Evolutionary conservation across 2,329 filamentous ascomycete genomes (phyloP).

Genomic region (Sporothrix euskadiensis): DNA sequence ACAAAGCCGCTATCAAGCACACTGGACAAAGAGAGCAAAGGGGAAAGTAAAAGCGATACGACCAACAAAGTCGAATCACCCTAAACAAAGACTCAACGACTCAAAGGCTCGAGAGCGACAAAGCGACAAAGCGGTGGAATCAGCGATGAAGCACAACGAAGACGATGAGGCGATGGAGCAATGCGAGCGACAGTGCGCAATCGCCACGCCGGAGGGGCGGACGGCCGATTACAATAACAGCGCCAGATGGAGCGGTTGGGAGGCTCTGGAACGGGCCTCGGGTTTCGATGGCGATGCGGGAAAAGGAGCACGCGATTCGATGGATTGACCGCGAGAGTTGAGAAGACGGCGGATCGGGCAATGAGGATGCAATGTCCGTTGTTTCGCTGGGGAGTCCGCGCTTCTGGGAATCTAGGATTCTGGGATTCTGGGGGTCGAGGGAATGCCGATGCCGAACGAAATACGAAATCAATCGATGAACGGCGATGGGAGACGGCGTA

Average conservation of each 20-base stretch:
- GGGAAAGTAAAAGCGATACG: neutral
- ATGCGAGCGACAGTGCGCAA: neutral
- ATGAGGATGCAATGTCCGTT: neutral
- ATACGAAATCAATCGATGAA: neutral
- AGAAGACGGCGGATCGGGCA: neutral
- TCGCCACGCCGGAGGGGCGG: slow-evolving; percentile 28
- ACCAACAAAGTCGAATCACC: slow-evolving; percentile 19
- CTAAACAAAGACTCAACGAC: slow-evolving; percentile 15
- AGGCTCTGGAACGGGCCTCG: slow-evolving; percentile 16
- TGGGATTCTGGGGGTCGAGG: neutral
- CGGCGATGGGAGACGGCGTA: neutral
- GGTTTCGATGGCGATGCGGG: slow-evolving; percentile 1
- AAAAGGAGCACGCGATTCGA: slow-evolving; percentile 13
- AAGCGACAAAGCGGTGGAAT: neutral
- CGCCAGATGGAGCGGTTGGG: slow-evolving; percentile 23
- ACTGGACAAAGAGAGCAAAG: neutral
- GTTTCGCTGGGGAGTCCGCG: neutral
- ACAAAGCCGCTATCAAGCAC: slow-evolving; percentile 17
- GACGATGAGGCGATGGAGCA: neutral
- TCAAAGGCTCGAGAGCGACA: neutral
- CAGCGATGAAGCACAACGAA: neutral
- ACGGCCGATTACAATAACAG: slow-evolving; percentile 22
- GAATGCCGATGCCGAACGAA: neutral
- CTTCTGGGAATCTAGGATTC: neutral
- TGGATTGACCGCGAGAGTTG: slow-evolving; percentile 1